phyloP scores from a whole-genome alignment of 2,329 filamentous ascomycete genomes.

The Rhinocladiella similis region DNA sequence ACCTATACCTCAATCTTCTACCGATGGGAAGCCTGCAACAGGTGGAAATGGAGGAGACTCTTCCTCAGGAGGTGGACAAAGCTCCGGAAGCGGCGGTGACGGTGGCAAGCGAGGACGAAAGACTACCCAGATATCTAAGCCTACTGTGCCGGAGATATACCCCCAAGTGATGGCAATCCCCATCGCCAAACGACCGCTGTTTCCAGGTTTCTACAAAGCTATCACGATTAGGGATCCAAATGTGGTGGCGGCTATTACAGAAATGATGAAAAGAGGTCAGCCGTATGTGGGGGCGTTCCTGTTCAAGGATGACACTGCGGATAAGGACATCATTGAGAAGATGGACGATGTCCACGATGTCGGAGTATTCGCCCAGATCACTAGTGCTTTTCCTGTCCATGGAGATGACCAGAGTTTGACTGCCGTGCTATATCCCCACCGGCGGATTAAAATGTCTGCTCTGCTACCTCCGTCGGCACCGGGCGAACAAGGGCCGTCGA shows the following conservation, averaged over 20 bases:
- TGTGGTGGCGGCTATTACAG: conserved; percentile 87
- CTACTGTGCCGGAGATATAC: conserved; percentile 89
- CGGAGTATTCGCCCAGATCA: conserved; percentile 96
- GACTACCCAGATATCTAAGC: conserved; percentile 73
- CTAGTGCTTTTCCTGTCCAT: conserved; percentile 87
- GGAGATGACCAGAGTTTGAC: conserved; percentile 84
- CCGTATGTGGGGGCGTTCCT: conserved; percentile 96
- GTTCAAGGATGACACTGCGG: conserved; percentile 92
- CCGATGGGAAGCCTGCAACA: conserved; percentile 45
- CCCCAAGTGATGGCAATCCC: conserved; percentile 97
- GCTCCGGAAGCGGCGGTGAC: conserved; percentile 49
- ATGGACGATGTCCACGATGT: conserved; percentile 91
- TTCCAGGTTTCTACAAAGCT: conserved; percentile 98
- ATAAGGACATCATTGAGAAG: conserved; percentile 90
- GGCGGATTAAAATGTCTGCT: conserved; percentile 85
- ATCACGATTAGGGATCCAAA: conserved; percentile 94
- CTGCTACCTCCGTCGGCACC: conserved; percentile 65
- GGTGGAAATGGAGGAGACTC: conserved; percentile 41
- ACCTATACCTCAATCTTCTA: conserved; percentile 38
- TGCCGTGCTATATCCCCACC: conserved; percentile 92
- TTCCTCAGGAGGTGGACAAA: conserved; percentile 45
- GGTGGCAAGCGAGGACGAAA: conserved; percentile 72
- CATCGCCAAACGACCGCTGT: conserved; percentile 88
- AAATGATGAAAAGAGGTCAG: conserved; percentile 95
- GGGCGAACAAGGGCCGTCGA: conserved; percentile 36